Base-by-base conservation (phyloP, 2,329 filamentous ascomycete species). In the Ceratocystis cacaofunesta region DNA sequence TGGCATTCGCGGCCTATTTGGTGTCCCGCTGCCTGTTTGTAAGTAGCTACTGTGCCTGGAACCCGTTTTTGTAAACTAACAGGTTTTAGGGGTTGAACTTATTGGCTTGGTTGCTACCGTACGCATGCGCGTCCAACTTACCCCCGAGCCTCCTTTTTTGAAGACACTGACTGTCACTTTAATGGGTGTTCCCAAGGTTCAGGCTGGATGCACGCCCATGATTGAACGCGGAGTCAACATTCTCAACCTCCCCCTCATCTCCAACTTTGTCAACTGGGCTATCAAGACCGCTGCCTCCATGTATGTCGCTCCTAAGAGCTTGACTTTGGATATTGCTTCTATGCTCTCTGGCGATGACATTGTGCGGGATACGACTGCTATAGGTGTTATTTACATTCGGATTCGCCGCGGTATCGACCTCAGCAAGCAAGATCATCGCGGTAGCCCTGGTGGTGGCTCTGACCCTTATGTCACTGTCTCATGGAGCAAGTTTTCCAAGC, bases 401-500 rank as follows among this genome's bases (percentile, higher is more conserved):
- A 96, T 97, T 62, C 89, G 96, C 76, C 89, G 89, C 70, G 94
- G 92, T 10, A 79, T 84, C 22, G 91, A 88, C 0, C 81, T 99
- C 66, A 95, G 90, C 78, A 96, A 96, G 76, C 92, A 96, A 72
- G 94, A 99, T 73, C 76, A 78, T 61, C 85, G 89, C 67, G 92
- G 91, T 50, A 92, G 86, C 71, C 82, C 87, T 63, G 88, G 90
- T 19, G 92, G 94, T 43, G 92, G 92, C 57, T 95, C 89, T 62
- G 94, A 99, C 70, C 91, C 92, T 0, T 97, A 97, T 74, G 95
- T 97, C 73, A 96, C 92, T 41, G 81, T 97, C 44, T 87, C 89
- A 50, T 97, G 95, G 78, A 95, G 90, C 71, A 96, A 97, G 74
- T 97, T 96, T 70, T 89, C 89, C 66, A 99, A 99, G 76, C 92